Conservation (phyloP, 768 basidiomycete genomes). For the Lactifluus hygrophoroides region DNA sequence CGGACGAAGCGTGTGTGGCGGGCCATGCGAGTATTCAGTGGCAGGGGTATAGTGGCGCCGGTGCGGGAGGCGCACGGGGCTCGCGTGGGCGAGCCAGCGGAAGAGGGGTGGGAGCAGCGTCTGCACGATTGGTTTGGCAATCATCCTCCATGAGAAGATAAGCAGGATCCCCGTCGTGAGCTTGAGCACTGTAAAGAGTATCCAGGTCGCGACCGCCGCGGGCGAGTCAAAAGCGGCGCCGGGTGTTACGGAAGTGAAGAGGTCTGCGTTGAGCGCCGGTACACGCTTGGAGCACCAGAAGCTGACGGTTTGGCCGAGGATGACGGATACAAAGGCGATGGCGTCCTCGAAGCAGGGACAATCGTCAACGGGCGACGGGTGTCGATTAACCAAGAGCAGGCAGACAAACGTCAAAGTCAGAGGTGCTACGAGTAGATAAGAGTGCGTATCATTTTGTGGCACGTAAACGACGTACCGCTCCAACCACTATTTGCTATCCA, state of each 20-base stretch:
- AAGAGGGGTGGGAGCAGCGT: slow-evolving; percentile 75
- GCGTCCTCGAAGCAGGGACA: slow-evolving; percentile 99
- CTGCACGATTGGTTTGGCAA: slow-evolving; percentile 73
- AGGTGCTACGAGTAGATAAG: slow-evolving; percentile 37
- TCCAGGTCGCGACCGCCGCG: slow-evolving; percentile 31
- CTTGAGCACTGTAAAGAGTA: slow-evolving; percentile 32
- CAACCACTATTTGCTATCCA: slow-evolving; percentile 34
- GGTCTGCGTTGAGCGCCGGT: slow-evolving; percentile 28
- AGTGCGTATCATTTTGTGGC: background rate
- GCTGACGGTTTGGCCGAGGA: slow-evolving; percentile 62
- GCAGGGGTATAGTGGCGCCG: slow-evolving; percentile 87
- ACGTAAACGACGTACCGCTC: slow-evolving; percentile 27
- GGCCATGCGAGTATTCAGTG: slow-evolving; percentile 73
- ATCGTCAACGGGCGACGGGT: slow-evolving; percentile 92
- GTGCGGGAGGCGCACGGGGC: slow-evolving; percentile 61
- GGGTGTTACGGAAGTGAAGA: slow-evolving; percentile 40
- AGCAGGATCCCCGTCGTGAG: slow-evolving; percentile 52
- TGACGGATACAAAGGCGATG: slow-evolving; percentile 83
- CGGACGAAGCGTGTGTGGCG: slow-evolving; percentile 53
- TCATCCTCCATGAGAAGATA: slow-evolving; percentile 83
- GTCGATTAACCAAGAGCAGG: slow-evolving; percentile 72
- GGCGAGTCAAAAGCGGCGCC: slow-evolving; percentile 41
- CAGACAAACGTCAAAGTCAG: slow-evolving; percentile 51
- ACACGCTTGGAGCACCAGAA: slow-evolving; percentile 51
- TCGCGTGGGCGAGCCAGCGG: slow-evolving; percentile 52